These are phyloP conservation scores for Fusarium sp. DNA, from an alignment of 2,329 filamentous ascomycete species.

Conservation along the genomic window DNA sequence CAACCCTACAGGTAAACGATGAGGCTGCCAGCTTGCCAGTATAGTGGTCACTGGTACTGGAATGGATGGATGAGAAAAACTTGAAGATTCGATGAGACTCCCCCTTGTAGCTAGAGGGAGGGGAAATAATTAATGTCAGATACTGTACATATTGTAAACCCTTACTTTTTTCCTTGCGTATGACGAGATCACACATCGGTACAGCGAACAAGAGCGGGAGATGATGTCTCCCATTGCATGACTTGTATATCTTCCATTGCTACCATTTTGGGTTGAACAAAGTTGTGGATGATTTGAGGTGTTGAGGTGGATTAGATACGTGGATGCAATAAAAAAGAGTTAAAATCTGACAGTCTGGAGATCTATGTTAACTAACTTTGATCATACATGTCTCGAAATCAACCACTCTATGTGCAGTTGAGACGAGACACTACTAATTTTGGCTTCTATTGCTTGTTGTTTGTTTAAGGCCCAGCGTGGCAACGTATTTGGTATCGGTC, in stretches of 20 bases:
- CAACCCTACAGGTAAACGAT: constrained; percentile 48
- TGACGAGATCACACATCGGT: constrained; percentile 27
- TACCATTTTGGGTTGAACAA: neutral
- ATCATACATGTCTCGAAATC: neutral
- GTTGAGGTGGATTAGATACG: constrained; percentile 6
- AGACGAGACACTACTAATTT: neutral
- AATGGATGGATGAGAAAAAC: constrained; percentile 18
- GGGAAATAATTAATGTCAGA: constrained; percentile 43
- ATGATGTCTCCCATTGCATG: constrained; percentile 9
- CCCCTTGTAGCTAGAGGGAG: constrained; percentile 15
- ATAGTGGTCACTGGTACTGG: neutral
- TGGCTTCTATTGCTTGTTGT: neutral
- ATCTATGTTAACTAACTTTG: neutral
- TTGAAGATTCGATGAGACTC: constrained; percentile 23
- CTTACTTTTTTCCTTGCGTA: constrained; percentile 32
- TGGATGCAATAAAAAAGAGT: neutral
- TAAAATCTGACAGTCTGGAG: neutral
- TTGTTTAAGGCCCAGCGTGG: neutral
- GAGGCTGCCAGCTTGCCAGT: neutral
- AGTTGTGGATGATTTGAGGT: constrained; percentile 17
- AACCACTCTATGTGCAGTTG: neutral
- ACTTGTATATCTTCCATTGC: constrained; percentile 15
- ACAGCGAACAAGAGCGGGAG: constrained; percentile 25
- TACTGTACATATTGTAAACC: constrained; percentile 44
- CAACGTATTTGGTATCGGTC: neutral